A percentile compares a stretch with the other conserved stretches of the same genome.
These are phyloP conservation scores for Claviceps sp. DNA, from an alignment of 2,329 filamentous ascomycete species.

Conservation along the genomic window DNA sequence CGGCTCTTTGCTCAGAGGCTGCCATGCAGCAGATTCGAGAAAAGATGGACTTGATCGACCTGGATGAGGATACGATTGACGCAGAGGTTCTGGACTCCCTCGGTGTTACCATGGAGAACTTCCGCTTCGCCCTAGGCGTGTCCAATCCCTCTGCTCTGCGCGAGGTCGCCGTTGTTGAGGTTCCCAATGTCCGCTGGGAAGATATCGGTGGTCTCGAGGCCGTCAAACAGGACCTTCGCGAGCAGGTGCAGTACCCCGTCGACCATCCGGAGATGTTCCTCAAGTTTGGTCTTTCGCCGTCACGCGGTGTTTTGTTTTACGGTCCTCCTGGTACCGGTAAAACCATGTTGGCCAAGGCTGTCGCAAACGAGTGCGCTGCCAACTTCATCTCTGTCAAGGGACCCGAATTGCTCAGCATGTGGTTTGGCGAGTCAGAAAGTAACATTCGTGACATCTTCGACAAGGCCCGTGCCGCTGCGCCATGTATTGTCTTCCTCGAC, in stretches of 20 bases:
- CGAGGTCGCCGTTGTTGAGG: slow-evolving; percentile 97
- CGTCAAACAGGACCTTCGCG: slow-evolving; percentile 99
- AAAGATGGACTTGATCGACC: slow-evolving; percentile 99
- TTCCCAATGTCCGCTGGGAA: slow-evolving; percentile 98
- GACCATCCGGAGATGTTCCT: slow-evolving; percentile 99
- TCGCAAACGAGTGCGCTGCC: slow-evolving; percentile 97
- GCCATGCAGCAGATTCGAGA: slow-evolving; percentile 99
- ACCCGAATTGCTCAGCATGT: slow-evolving; percentile 96
- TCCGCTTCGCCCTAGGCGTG: slow-evolving; percentile 94
- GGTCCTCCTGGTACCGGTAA: slow-evolving; percentile 99
- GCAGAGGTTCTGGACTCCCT: slow-evolving; percentile 96
- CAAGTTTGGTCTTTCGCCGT: slow-evolving; percentile 97
- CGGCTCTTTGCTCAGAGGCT: slow-evolving; percentile 94
- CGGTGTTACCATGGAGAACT: slow-evolving; percentile 99
- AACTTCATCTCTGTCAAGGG: slow-evolving; percentile 99
- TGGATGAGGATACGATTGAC: slow-evolving; percentile 98
- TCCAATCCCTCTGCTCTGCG: slow-evolving; percentile 97
- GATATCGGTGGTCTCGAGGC: slow-evolving; percentile 96
- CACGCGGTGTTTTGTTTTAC: slow-evolving; percentile 96
- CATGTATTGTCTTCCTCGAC: slow-evolving; percentile 97
- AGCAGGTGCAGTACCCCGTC: slow-evolving; percentile 97
- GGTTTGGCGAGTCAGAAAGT: slow-evolving; percentile 99
- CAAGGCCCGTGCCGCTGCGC: slow-evolving; percentile 94
- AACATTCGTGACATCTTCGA: slow-evolving; percentile 99
- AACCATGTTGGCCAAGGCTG: slow-evolving; percentile 97